Conservation (phyloP, 2,329 filamentous ascomycete species). For the Hymenoscyphus fraxineus region DNA sequence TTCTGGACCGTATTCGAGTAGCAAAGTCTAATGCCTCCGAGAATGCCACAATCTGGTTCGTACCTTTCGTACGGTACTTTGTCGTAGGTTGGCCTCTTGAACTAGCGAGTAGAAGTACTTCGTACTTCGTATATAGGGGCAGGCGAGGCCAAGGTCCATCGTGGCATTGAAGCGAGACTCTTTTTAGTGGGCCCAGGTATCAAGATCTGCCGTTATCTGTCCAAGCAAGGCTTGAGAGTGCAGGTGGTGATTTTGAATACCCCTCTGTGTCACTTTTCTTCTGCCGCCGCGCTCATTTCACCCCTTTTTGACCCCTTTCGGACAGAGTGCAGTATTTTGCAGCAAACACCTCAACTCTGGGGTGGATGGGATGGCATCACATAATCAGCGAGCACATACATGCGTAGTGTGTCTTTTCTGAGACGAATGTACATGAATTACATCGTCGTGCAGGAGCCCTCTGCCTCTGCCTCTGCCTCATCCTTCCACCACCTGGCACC, state of each 20-base stretch:
- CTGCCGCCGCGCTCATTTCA: not conserved
- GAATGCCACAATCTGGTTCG: too few species aligned
- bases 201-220: conserved; percentile 7
- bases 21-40: not conserved
- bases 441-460: not conserved
- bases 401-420: not conserved
- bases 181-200: not conserved
- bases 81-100: not conserved
- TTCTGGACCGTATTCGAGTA: too few species aligned
- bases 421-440: not conserved
- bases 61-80: not conserved
- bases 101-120: not conserved
- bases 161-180: not conserved
- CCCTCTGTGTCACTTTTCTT: conserved; percentile 6
- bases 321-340: not conserved
- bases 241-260: not conserved
- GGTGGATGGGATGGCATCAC: not conserved
- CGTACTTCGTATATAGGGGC: not conserved
- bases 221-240: not conserved
- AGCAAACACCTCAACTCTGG: not conserved
- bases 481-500: conserved; percentile 1
- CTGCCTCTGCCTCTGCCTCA: not conserved
- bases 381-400: not conserved
- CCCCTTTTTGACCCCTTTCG: conserved; percentile 4
- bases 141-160: not conserved